Evolutionary conservation across 1,284 basidiomycete species (phyloP).

Genomic region (Vanrija sp.): DNA sequence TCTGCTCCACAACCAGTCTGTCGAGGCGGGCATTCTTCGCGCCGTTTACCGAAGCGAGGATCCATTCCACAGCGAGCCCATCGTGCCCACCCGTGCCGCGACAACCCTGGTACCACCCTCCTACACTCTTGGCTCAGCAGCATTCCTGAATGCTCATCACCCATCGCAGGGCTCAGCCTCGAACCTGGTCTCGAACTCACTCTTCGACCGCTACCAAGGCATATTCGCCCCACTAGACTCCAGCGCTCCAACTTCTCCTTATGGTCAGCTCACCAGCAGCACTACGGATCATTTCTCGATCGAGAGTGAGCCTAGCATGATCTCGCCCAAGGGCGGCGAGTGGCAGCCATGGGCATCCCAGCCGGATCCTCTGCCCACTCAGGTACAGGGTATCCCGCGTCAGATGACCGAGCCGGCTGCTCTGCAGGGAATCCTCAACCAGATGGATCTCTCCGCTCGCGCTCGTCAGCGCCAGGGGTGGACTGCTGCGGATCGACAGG

Average conservation of each 20-base stretch:
- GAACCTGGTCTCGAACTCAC: background rate
- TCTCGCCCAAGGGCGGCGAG: too few relatives aligned
- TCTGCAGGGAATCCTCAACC: constrained; percentile 26
- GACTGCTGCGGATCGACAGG: constrained; percentile 20
- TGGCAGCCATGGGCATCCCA: background rate
- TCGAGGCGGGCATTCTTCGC: constrained; percentile 13
- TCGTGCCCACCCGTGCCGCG: constrained; percentile 6
- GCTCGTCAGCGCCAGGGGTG: constrained; percentile 20
- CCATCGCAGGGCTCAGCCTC: background rate
- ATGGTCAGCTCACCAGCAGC: background rate
- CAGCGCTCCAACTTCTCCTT: constrained; percentile 1
- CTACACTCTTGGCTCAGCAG: constrained; percentile 22
- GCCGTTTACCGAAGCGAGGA: constrained; percentile 3
- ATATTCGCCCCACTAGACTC: background rate
- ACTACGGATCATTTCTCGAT: background rate
- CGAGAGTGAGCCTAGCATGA: background rate
- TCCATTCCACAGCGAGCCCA: constrained; percentile 8
- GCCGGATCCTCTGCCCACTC: background rate
- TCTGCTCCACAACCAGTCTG: constrained; percentile 18
- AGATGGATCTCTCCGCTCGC: constrained; percentile 27
- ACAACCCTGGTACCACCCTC: background rate
- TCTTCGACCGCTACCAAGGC: background rate
- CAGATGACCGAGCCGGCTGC: constrained; percentile 8
- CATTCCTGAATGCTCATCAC: constrained; percentile 7
- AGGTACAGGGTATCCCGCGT: background rate